Base-by-base conservation (phyloP, 2,329 filamentous ascomycete genomes). In the Knoxdaviesia capensis region DNA sequence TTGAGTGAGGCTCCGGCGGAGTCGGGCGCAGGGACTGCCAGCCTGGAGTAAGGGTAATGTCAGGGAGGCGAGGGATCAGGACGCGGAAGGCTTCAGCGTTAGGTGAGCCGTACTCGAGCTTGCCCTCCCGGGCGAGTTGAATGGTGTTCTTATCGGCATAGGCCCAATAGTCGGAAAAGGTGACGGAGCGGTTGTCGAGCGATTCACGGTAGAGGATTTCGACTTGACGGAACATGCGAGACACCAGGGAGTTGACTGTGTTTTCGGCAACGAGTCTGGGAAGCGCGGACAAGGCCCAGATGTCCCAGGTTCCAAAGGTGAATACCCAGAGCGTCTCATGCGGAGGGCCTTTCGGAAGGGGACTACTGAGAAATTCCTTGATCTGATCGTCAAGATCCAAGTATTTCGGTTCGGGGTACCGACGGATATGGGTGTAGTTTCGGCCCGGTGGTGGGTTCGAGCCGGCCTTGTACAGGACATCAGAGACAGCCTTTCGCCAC, bases 251-350 rank as follows among this genome's bases (percentile, higher is more conserved):
- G 34, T 59, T 59, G 6, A 69, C 45, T 1, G 60, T 44, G 1
- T 52, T 48, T 32, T 59, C 56, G 7, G 62, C 61, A 1, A 55
- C 48, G 6, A 53, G 50, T 7, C 59, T 53, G 1, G 68, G 67
- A 11, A 70, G 49, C 3, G 65, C 57, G 1, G 68, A 60, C 11
- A 71, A 52, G 7, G 64, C 62, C 66, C 66, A 72, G 40, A 70
- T 52, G 44, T 72, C 68, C 67, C 68, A 71, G 31, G 62, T 62
- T n/a, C 68, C 68, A 42, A 70, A 61, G 7, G 58, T 63, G 42
- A 72, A 66, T 9, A 71, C 54, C 63, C 64, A 71, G 9, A 71
- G 48, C 0, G 68, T 71, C 45, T 70, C 63, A n/a, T 55, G 55
- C 5, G 64, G 59, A 0, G 58, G 44, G 1, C 46, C 44, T 3